Evolutionary conservation across 805 yeast species (phyloP).

Genomic region (Candida railenensis): DNA sequence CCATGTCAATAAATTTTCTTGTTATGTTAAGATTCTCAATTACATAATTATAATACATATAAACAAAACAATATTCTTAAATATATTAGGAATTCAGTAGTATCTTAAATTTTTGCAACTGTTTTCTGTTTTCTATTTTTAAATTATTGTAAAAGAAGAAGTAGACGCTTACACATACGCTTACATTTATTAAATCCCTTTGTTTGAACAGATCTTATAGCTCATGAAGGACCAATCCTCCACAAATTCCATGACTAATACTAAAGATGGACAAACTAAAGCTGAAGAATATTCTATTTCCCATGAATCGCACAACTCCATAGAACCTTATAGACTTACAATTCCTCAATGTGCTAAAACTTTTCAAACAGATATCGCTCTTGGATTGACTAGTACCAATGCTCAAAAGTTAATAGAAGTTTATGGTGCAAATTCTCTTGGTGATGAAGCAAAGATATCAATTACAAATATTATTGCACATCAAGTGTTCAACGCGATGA

Average conservation of each 20-base stretch:
- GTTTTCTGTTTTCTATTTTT: not conserved
- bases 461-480: conserved; percentile 55
- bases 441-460: conserved; percentile 57
- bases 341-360: conserved; percentile 34
- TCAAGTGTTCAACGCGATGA: conserved; percentile 78
- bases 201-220: not conserved
- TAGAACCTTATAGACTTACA: conserved; percentile 29
- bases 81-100: not conserved
- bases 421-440: conserved; percentile 62
- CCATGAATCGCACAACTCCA: not conserved
- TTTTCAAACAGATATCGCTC: conserved; percentile 40
- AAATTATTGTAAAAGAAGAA: not conserved
- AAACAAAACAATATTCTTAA: not conserved
- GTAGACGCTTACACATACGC: no score
- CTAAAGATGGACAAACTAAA: not conserved
- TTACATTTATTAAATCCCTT: no score
- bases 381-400: conserved; percentile 43
- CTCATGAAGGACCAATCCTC: not conserved
- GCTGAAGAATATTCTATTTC: not conserved
- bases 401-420: conserved; percentile 12
- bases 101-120: not conserved
- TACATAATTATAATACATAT: not conserved
- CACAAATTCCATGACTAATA: not conserved
- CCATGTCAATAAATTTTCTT: not conserved
- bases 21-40: not conserved